These are phyloP conservation scores for Fusarium siculi DNA, from an alignment of 2,329 filamentous ascomycete genomes.

Conservation along the genomic window DNA sequence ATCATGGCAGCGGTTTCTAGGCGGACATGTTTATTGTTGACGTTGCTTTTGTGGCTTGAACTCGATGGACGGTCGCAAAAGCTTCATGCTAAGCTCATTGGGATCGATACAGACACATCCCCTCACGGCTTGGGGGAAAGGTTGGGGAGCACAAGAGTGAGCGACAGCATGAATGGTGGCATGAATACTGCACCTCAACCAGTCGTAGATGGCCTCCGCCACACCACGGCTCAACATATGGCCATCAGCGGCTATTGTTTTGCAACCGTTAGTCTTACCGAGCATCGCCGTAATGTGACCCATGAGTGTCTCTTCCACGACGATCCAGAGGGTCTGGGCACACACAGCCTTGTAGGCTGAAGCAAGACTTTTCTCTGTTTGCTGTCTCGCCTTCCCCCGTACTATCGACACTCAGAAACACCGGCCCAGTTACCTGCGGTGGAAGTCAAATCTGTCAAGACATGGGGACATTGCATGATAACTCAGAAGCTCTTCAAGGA, in stretches of 20 bases:
- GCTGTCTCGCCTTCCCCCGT: conserved; percentile 10
- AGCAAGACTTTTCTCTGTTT: not conserved
- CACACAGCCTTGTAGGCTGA: conserved; percentile 6
- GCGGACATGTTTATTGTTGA: conserved; percentile 21
- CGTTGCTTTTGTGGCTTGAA: conserved; percentile 23
- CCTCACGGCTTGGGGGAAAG: not conserved
- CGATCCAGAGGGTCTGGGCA: conserved; percentile 1
- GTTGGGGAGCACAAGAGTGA: not conserved
- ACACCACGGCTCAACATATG: conserved; percentile 11
- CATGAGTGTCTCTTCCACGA: not conserved
- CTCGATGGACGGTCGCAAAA: conserved; percentile 10
- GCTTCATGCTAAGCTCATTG: not conserved
- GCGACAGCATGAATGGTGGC: conserved; percentile 5
- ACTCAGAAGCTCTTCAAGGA: not conserved
- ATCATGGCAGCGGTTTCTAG: conserved; percentile 20
- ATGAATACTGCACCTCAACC: conserved; percentile 1
- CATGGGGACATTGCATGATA: conserved; percentile 8
- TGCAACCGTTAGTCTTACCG: conserved; percentile 7
- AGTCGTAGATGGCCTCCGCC: conserved; percentile 13
- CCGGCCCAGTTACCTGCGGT: not conserved
- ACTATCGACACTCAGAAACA: not conserved
- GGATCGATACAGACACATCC: not conserved
- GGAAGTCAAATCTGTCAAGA: not conserved
- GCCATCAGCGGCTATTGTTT: conserved; percentile 4
- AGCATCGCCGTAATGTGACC: conserved; percentile 14